phyloP scores from a whole-genome alignment of 2,329 filamentous ascomycete genomes.

The Beauveria sp. region DNA sequence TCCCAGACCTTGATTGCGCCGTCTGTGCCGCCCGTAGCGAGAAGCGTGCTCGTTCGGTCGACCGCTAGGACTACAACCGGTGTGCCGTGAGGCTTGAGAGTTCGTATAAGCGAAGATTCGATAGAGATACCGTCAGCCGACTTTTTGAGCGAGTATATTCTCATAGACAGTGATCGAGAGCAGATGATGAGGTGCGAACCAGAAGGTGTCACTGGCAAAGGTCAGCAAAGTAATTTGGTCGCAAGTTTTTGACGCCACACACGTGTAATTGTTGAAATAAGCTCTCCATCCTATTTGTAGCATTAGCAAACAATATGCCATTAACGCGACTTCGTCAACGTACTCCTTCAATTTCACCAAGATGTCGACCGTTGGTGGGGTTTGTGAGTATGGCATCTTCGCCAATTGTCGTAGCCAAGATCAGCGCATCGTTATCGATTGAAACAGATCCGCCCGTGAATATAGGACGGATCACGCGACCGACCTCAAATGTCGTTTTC shows the following conservation, averaged over 20 bases:
- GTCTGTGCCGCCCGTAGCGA: constrained; percentile 90
- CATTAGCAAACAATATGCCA: constrained; percentile 14
- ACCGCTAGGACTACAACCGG: constrained; percentile 82
- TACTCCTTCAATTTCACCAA: constrained; percentile 84
- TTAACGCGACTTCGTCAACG: constrained; percentile 11
- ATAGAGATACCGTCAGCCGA: constrained; percentile 50
- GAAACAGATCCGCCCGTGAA: constrained; percentile 87
- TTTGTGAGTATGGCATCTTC: constrained; percentile 88
- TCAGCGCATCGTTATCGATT: constrained; percentile 69
- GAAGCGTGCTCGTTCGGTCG: constrained; percentile 78
- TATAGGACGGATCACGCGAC: constrained; percentile 79
- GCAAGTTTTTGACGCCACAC: constrained; percentile 16
- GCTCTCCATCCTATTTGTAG: constrained; percentile 60
- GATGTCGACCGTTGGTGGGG: constrained; percentile 70
- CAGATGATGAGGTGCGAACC: constrained; percentile 84
- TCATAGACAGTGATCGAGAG: constrained; percentile 93
- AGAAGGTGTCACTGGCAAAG: constrained; percentile 66
- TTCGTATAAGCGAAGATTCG: constrained; percentile 62
- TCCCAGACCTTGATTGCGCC: constrained; percentile 97
- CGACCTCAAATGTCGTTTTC: constrained; percentile 86
- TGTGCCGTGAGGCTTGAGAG: constrained; percentile 81
- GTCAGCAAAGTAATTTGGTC: constrained; percentile 10
- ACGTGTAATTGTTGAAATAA: constrained; percentile 68
- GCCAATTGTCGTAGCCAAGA: constrained; percentile 82
- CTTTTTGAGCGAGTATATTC: constrained; percentile 68